Conservation (phyloP, 2,329 filamentous ascomycete species). For the Fonsecaea pugnacius region DNA sequence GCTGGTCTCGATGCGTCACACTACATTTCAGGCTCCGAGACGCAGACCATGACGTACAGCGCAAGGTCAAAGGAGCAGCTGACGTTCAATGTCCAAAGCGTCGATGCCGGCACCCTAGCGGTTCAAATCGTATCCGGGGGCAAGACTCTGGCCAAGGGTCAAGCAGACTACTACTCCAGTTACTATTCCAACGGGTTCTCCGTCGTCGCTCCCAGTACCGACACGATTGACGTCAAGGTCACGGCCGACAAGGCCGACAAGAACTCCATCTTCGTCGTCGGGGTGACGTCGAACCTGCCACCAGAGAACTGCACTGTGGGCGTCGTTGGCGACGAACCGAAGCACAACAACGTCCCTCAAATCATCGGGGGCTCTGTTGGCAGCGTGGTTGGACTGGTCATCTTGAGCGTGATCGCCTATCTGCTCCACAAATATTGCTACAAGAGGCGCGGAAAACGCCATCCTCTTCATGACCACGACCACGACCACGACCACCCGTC, state of each 20-base stretch:
- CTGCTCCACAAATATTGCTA: background rate
- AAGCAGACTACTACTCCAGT: background rate
- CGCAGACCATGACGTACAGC: background rate
- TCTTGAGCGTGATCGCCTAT: background rate
- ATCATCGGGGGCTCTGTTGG: background rate
- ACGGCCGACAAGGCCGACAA: background rate
- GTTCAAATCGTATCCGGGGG: background rate
- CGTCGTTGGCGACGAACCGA: background rate
- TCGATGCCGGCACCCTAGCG: background rate
- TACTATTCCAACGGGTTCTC: background rate
- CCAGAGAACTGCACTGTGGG: background rate
- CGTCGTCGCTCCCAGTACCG: background rate
- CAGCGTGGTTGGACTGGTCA: background rate
- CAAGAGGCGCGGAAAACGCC: background rate
- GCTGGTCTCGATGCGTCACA: background rate
- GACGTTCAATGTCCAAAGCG: conserved; percentile 1
- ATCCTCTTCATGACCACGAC: background rate
- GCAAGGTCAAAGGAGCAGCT: background rate
- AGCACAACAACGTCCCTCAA: background rate
- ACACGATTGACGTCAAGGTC: background rate
- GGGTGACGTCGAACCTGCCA: background rate
- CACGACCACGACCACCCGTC: background rate
- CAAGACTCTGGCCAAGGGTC: background rate
- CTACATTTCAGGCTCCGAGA: conserved; percentile 1
- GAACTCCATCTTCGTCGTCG: conserved; percentile 1